Percentiles rank a stretch among this genome's conserved stretches.
These are phyloP conservation scores for Trebouxia sp. DNA, from an alignment of 139 green algal genomes.

Conservation along the genomic window DNA sequence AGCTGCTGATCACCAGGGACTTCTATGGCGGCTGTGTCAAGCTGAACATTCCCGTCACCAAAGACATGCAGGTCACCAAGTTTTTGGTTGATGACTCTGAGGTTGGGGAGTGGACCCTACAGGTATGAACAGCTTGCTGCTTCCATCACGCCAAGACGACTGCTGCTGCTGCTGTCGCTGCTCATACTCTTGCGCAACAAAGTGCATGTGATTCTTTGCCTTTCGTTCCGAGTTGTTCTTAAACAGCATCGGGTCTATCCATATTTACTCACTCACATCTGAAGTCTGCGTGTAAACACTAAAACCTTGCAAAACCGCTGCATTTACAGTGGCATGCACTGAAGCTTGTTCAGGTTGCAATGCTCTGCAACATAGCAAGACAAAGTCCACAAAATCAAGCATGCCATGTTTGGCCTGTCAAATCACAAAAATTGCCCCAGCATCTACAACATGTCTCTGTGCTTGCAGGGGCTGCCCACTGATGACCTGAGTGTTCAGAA, in stretches of 20 bases:
- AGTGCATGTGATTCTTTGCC: neutral
- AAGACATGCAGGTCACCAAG: constrained; percentile 75
- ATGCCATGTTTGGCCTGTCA: no score
- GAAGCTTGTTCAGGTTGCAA: no score
- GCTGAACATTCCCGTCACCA: constrained; percentile 77
- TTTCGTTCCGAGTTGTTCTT: no score
- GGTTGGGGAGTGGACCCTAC: constrained; percentile 86
- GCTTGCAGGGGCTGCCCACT: constrained; percentile 83
- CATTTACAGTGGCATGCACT: neutral
- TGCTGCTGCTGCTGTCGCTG: neutral
- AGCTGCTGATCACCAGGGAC: constrained; percentile 83
- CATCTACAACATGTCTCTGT: no score
- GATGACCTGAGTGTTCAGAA: constrained; percentile 96
- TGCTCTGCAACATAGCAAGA: no score
- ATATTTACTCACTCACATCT: no score
- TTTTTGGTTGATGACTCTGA: constrained; percentile 94
- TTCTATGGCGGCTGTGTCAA: constrained; percentile 78
- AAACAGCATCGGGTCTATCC: no score
- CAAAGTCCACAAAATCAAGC: no score
- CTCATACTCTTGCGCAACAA: neutral
- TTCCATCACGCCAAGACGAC: no score
- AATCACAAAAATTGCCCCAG: no score
- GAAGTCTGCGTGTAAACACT: no score
- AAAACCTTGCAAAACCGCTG: neutral
- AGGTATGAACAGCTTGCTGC: no score